phyloP scores from a whole-genome alignment of 2,329 filamentous ascomycete genomes.

The Colletotrichum tanaceti region DNA sequence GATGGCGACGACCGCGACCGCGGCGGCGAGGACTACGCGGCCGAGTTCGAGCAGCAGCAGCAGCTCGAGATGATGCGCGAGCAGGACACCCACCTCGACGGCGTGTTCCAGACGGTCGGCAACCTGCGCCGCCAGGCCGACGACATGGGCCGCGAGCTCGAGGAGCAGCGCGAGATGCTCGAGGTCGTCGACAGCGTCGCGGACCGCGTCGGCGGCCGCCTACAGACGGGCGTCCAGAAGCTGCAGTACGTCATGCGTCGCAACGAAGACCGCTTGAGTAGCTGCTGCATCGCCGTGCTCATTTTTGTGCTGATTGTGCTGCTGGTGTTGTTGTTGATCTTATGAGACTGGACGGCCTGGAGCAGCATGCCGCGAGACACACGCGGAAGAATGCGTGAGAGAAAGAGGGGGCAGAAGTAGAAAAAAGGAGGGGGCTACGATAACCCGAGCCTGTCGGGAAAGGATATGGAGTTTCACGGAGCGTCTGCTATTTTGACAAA shows the following conservation, averaged over 20 bases:
- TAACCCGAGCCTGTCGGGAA: neutral
- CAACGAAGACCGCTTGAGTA: conserved; percentile 90
- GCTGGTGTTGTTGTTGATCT: conserved; percentile 78
- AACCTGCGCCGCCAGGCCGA: conserved; percentile 91
- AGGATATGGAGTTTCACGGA: conserved; percentile 32
- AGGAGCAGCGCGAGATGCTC: conserved; percentile 92
- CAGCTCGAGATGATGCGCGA: conserved; percentile 93
- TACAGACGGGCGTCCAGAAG: conserved; percentile 88
- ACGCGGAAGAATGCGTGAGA: too few species aligned
- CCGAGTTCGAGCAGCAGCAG: conserved; percentile 89
- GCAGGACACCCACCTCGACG: conserved; percentile 92
- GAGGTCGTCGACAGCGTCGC: conserved; percentile 86
- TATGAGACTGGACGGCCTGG: conserved; percentile 56
- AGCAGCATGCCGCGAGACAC: too few species aligned
- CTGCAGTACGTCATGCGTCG: conserved; percentile 84
- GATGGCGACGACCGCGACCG: conserved; percentile 59
- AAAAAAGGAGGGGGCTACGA: neutral
- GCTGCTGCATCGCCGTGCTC: conserved; percentile 89
- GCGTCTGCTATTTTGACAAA: conserved; percentile 14
- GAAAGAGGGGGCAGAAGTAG: neutral
- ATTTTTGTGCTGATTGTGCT: conserved; percentile 90
- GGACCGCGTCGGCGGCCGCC: conserved; percentile 85
- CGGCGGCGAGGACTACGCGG: conserved; percentile 72
- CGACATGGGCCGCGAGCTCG: conserved; percentile 95
- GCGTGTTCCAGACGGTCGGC: conserved; percentile 92